Evolutionary conservation across 2,329 filamentous ascomycete species (phyloP).

Genomic region (Aspergillus persii): DNA sequence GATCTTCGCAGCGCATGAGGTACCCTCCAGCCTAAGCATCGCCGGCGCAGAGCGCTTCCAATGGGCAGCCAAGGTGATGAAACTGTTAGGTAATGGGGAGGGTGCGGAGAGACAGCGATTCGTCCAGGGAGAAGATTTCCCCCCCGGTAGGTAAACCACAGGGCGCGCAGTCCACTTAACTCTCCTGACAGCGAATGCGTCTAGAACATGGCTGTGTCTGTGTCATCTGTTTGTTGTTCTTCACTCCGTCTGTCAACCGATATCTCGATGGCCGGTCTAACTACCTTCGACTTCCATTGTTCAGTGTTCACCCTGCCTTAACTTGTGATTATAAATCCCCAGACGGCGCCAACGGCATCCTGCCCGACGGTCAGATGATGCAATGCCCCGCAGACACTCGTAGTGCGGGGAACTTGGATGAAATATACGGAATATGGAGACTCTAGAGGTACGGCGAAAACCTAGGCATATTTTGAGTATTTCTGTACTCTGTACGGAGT

Average conservation of each 20-base stretch:
- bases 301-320: background rate
- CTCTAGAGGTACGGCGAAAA: too few relatives aligned
- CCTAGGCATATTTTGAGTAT: too few relatives aligned
- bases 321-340: background rate
- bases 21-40: conserved; percentile 4
- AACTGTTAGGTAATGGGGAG: conserved; percentile 36
- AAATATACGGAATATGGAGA: too few relatives aligned
- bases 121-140: conserved; percentile 13
- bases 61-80: conserved; percentile 15
- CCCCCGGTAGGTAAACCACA: background rate
- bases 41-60: conserved; percentile 8
- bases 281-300: background rate
- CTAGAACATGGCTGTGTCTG: conserved; percentile 15
- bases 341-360: background rate
- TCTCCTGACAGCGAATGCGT: conserved; percentile 8
- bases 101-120: conserved; percentile 22
- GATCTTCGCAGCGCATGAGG: conserved; percentile 4
- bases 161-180: conserved; percentile 5
- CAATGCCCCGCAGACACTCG: conserved; percentile 20
- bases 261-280: background rate
- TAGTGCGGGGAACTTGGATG: conserved; percentile 26
- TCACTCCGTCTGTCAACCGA: background rate
- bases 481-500: too few relatives aligned
- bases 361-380: conserved; percentile 11
- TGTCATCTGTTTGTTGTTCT: background rate